Conservation (phyloP, 139 green algal species). For the Limnomonas spitsbergensis region DNA sequence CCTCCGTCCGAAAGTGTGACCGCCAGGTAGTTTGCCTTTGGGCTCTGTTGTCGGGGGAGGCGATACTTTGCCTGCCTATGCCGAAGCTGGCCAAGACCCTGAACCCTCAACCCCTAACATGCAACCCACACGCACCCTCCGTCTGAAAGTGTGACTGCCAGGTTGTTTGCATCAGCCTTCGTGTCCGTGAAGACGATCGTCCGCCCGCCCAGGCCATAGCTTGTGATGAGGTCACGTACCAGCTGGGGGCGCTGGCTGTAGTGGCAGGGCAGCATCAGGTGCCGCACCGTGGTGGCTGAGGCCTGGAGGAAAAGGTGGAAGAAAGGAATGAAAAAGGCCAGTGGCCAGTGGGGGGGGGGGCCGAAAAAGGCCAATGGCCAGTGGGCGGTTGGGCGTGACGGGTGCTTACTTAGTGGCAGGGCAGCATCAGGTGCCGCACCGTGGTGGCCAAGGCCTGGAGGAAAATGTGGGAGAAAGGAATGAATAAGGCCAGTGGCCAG, state of each 20-base stretch:
- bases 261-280: conserved; percentile 90
- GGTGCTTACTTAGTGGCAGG: conserved; percentile 90
- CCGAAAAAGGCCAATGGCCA: no score
- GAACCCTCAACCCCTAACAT: no score
- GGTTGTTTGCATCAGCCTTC: conserved; percentile 79
- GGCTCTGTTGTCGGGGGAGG: no score
- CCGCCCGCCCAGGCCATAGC: conserved; percentile 72
- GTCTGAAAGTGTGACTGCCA: conserved; percentile 1
- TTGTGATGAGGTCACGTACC: conserved; percentile 76
- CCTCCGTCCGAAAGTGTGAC: no score
- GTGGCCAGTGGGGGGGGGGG: no score
- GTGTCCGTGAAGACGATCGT: conserved; percentile 97
- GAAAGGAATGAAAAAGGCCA: no score
- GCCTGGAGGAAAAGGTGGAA: background rate
- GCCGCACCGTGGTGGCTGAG: conserved; percentile 75
- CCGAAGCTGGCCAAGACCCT: no score
- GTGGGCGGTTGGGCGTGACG: no score
- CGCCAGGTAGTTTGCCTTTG: no score
- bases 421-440: conserved; percentile 87
- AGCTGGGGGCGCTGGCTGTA: conserved; percentile 71
- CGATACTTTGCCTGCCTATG: no score
- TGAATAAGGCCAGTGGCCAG: no score
- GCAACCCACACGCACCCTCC: background rate
- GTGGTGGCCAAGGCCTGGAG: conserved; percentile 56
- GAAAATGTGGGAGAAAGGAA: background rate